These are phyloP conservation scores for Leccinum subrobustum DNA, from an alignment of 1,284 basidiomycete species.

Conservation along the genomic window DNA sequence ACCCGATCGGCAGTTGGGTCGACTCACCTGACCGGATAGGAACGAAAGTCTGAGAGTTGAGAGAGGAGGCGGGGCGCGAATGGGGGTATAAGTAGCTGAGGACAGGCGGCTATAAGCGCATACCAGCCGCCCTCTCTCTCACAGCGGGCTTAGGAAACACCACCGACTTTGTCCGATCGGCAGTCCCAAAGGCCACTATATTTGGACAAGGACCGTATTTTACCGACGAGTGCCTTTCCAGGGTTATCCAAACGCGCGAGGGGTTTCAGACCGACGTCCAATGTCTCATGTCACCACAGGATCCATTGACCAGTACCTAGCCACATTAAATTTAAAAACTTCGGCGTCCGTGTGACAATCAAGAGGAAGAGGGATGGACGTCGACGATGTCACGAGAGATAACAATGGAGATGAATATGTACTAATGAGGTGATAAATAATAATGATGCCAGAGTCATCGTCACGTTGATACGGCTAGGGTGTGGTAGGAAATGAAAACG, in stretches of 20 bases:
- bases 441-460: slow-evolving; percentile 23
- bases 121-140: background rate
- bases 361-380: slow-evolving; percentile 5
- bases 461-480: slow-evolving; percentile 24
- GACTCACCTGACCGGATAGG: slow-evolving; percentile 9
- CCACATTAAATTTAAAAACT: slow-evolving; percentile 6
- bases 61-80: background rate
- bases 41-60: background rate
- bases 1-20: background rate
- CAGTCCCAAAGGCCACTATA: background rate
- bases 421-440: slow-evolving; percentile 30
- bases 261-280: background rate
- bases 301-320: slow-evolving; percentile 23
- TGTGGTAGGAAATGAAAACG: background rate
- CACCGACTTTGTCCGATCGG: slow-evolving; percentile 1
- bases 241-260: background rate
- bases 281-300: slow-evolving; percentile 7
- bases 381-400: slow-evolving; percentile 14
- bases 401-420: slow-evolving; percentile 17
- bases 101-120: background rate
- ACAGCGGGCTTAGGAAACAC: background rate
- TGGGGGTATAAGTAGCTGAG: background rate
- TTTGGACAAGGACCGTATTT: background rate
- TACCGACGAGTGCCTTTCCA: background rate
- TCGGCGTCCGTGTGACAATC: slow-evolving; percentile 18